Conservation (phyloP, 148 eudicot genomes). For the Bassia scoparia region DNA sequence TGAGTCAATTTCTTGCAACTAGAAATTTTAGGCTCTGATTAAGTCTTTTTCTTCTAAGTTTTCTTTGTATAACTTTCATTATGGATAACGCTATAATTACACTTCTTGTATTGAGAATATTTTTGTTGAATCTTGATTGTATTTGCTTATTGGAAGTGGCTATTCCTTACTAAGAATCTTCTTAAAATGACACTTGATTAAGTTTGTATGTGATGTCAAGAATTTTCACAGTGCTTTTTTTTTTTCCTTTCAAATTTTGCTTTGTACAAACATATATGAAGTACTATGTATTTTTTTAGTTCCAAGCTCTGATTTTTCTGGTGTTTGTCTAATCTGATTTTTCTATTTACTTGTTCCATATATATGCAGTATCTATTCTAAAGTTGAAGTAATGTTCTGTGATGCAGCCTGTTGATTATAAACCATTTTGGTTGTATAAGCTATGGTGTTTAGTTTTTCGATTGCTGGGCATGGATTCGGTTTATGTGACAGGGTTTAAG, state of each 20-base stretch:
- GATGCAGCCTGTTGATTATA: slow-evolving; percentile 35
- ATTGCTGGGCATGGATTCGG: slow-evolving; percentile 68
- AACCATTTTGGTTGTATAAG: slow-evolving; percentile 20
- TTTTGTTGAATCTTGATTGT: neutral
- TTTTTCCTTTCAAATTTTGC: neutral
- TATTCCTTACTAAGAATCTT: neutral
- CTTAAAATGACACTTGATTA: neutral
- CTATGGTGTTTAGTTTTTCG: slow-evolving; percentile 17
- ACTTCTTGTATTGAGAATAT: neutral
- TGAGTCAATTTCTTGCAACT: neutral
- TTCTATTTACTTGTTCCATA: neutral
- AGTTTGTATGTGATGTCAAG: neutral
- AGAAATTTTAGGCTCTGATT: slow-evolving; percentile 4
- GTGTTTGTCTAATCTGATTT: neutral
- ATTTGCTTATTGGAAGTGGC: too few relatives aligned
- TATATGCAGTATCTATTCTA: neutral
- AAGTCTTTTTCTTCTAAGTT: neutral
- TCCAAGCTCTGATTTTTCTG: neutral
- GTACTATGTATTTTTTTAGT: neutral
- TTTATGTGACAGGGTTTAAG: slow-evolving; percentile 94
- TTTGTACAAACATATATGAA: neutral
- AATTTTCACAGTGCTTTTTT: neutral
- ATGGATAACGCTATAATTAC: neutral
- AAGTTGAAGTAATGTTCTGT: neutral
- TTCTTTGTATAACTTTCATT: neutral